Evolutionary conservation across 768 basidiomycete genomes (phyloP).

Genomic region (Chlorophyllum brunneum): DNA sequence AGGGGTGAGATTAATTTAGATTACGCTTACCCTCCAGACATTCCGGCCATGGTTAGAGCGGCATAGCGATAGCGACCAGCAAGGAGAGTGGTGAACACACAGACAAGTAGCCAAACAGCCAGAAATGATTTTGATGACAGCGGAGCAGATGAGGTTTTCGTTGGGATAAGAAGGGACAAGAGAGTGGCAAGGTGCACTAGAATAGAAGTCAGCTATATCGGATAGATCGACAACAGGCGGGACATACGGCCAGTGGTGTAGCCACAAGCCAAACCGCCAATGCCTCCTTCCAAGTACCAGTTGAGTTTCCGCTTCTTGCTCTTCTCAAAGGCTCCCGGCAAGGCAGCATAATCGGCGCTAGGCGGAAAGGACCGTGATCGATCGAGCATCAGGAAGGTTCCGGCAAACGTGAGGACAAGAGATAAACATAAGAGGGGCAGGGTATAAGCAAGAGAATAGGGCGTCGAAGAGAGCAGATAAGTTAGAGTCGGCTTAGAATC

Average conservation of each 20-base stretch:
- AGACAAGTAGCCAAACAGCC: conserved; percentile 55
- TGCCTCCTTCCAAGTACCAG: conserved; percentile 53
- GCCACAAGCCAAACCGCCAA: conserved; percentile 58
- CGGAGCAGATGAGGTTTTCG: conserved; percentile 38
- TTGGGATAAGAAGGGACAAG: conserved; percentile 53
- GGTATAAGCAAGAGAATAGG: conserved; percentile 52
- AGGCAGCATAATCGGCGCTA: conserved; percentile 26
- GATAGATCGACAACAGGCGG: neutral
- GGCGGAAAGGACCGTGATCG: conserved; percentile 61
- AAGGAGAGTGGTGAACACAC: conserved; percentile 41
- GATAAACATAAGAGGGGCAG: conserved; percentile 61
- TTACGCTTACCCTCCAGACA: conserved; percentile 51
- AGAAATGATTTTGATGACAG: conserved; percentile 50
- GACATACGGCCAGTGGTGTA: conserved; percentile 57
- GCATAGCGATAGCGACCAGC: conserved; percentile 52
- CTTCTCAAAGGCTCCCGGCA: conserved; percentile 28
- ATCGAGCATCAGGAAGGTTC: conserved; percentile 69
- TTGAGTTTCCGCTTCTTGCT: conserved; percentile 25
- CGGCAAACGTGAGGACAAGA: conserved; percentile 55
- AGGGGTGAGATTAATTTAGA: neutral
- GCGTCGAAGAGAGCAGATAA: conserved; percentile 41
- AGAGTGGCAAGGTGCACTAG: conserved; percentile 60
- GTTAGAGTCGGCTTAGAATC: conserved; percentile 24
- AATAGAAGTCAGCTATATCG: conserved; percentile 7
- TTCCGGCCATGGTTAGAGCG: conserved; percentile 43